These are phyloP conservation scores for Pholiota microspora DNA, from an alignment of 768 basidiomycete genomes.

Conservation along the genomic window DNA sequence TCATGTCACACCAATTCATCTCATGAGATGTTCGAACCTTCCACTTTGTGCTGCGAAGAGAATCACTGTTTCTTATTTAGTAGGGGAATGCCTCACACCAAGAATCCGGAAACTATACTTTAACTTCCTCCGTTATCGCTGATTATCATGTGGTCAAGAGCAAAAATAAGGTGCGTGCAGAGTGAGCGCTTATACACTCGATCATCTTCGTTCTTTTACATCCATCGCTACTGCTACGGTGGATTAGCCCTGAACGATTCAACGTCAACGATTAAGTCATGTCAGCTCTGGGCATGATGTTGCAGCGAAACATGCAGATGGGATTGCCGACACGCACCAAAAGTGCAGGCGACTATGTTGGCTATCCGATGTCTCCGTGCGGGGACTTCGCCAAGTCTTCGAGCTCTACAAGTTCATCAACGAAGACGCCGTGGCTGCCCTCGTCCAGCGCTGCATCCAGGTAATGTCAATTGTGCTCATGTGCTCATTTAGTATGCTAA, in stretches of 20 bases:
- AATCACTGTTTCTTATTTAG: neutral
- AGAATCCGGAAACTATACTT: neutral
- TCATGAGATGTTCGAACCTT: neutral
- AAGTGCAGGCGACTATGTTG: constrained; percentile 17
- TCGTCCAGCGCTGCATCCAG: neutral
- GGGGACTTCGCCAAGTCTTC: constrained; percentile 16
- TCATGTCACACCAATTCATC: neutral
- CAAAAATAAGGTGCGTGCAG: neutral
- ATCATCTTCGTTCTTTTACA: neutral
- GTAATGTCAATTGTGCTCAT: too few species aligned
- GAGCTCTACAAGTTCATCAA: neutral
- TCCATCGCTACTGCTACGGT: neutral
- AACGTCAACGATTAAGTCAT: too few species aligned
- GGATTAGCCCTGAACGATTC: too few species aligned
- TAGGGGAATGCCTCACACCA: neutral
- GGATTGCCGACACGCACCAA: constrained; percentile 21
- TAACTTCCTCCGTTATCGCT: neutral
- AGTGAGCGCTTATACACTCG: neutral
- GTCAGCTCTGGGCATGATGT: neutral
- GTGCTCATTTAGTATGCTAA: too few species aligned
- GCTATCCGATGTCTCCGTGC: constrained; percentile 18
- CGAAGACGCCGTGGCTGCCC: constrained; percentile 16
- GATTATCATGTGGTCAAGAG: neutral
- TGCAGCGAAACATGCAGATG: constrained; percentile 17
- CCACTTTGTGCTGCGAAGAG: neutral